Evolutionary conservation across 164 flowering plant species (phyloP).

Genomic region (Aristolochia fimbriata): DNA sequence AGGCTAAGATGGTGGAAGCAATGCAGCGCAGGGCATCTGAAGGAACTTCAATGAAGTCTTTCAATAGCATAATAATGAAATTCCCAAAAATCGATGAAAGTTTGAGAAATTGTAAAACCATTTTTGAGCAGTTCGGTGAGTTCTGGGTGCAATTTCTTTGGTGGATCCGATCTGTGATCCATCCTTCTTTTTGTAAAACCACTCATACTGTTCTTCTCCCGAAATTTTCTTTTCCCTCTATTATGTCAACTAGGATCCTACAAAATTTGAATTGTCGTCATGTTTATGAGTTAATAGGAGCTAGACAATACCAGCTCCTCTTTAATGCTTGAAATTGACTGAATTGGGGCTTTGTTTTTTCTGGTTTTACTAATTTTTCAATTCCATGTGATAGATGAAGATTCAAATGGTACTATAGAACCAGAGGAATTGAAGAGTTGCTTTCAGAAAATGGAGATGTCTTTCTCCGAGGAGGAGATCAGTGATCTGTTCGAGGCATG

Average conservation of each 20-base stretch:
- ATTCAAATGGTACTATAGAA: slow-evolving; percentile 76
- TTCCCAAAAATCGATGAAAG: slow-evolving; percentile 87
- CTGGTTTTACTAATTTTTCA: no score
- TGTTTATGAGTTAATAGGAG: no score
- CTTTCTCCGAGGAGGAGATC: slow-evolving; percentile 68
- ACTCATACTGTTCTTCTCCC: no score
- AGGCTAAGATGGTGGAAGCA: slow-evolving; percentile 77
- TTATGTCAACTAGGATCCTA: no score
- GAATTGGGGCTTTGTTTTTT: no score
- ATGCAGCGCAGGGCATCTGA: slow-evolving; percentile 50
- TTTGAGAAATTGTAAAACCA: slow-evolving; percentile 65
- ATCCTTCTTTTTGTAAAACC: no score
- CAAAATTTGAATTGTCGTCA: no score
- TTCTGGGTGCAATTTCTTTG: not conserved
- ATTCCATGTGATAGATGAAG: slow-evolving; percentile 45
- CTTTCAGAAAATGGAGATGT: slow-evolving; percentile 57
- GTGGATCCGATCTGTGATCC: no score
- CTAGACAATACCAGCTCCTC: no score
- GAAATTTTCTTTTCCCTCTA: no score
- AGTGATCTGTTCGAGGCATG: slow-evolving; percentile 79
- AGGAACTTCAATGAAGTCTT: slow-evolving; percentile 69
- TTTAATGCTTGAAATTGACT: no score
- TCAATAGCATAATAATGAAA: slow-evolving; percentile 69
- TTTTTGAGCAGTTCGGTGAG: slow-evolving; percentile 75
- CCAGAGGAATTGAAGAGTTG: slow-evolving; percentile 71